Evolutionary conservation across 495 filamentous ascomycete genomes (phyloP).

Genomic region (Saxophila tyrrhenica): DNA sequence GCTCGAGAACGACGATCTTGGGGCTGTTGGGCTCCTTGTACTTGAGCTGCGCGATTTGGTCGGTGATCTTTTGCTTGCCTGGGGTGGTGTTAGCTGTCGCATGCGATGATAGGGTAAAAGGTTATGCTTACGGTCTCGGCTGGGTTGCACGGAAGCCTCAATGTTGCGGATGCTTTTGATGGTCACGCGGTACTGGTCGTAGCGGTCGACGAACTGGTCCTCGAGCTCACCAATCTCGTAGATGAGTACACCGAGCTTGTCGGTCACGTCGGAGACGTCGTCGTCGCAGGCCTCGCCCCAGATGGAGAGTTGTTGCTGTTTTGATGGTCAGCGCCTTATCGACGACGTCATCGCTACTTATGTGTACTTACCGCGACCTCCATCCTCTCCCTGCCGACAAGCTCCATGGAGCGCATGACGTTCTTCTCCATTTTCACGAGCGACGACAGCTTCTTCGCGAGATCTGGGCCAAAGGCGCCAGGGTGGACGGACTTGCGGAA

Average conservation of each 20-base stretch:
- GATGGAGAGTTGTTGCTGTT: conserved; percentile 90
- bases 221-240: conserved; percentile 98
- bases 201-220: conserved; percentile 94
- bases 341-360: conserved; percentile 5
- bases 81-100: conserved; percentile 16
- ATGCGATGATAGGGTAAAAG: neutral
- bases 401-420: conserved; percentile 94
- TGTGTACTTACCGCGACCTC: conserved; percentile 71
- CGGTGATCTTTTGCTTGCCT: conserved; percentile 99
- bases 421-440: conserved; percentile 99
- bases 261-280: conserved; percentile 96
- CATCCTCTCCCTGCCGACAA: conserved; percentile 91
- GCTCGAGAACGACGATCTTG: conserved; percentile 93
- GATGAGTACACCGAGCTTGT: conserved; percentile 94
- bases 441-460: conserved; percentile 92
- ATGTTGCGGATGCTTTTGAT: conserved; percentile 99
- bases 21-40: conserved; percentile 99
- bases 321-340: conserved; percentile 24
- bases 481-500: conserved; percentile 73
- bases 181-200: conserved; percentile 97
- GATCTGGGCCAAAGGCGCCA: conserved; percentile 89
- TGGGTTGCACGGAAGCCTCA: conserved; percentile 94
- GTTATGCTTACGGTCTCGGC: conserved; percentile 71
- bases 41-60: conserved; percentile 96
- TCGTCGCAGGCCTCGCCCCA: conserved; percentile 97